A percentile compares a stretch with the other conserved stretches of the same genome.
Conservation (phyloP, 2,329 filamentous ascomycete species). For the Sporothrix pseudoabietina region DNA sequence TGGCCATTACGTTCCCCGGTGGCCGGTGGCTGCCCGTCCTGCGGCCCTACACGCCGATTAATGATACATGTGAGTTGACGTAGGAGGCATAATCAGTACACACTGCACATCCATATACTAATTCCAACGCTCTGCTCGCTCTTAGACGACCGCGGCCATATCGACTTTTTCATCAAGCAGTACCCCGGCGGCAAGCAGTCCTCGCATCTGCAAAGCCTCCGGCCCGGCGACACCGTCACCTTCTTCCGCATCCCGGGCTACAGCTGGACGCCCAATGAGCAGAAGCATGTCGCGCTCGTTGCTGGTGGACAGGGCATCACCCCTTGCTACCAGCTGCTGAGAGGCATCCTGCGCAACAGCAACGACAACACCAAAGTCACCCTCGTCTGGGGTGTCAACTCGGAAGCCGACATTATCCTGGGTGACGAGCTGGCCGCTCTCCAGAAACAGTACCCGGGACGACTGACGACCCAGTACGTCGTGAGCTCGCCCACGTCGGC, state of each 20-base stretch:
- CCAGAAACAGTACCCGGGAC: conserved; percentile 52
- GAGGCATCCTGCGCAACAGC: conserved; percentile 63
- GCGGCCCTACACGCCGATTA: conserved; percentile 68
- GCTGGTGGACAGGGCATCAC: conserved; percentile 75
- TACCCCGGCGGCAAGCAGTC: conserved; percentile 68
- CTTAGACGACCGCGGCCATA: conserved; percentile 56
- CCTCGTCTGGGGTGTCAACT: conserved; percentile 68
- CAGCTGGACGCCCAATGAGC: conserved; percentile 55
- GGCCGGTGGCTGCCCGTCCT: conserved; percentile 61
- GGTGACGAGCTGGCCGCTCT: conserved; percentile 57
- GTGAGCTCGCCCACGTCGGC: conserved; percentile 52
- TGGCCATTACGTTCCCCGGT: conserved; percentile 62
- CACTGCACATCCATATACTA: background rate
- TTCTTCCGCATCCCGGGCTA: conserved; percentile 60
- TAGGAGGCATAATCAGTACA: background rate
- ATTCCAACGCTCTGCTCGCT: background rate
- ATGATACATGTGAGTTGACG: conserved; percentile 47
- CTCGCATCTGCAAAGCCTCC: conserved; percentile 65
- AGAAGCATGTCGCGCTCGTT: conserved; percentile 61
- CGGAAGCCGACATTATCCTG: conserved; percentile 63
- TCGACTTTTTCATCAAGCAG: conserved; percentile 68
- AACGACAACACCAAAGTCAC: conserved; percentile 64
- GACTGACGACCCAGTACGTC: conserved; percentile 61
- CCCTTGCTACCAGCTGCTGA: conserved; percentile 66
- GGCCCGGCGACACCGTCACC: conserved; percentile 62